Evolutionary conservation across 2,329 filamentous ascomycete genomes (phyloP).

Genomic region (Exophiala aquamarina): DNA sequence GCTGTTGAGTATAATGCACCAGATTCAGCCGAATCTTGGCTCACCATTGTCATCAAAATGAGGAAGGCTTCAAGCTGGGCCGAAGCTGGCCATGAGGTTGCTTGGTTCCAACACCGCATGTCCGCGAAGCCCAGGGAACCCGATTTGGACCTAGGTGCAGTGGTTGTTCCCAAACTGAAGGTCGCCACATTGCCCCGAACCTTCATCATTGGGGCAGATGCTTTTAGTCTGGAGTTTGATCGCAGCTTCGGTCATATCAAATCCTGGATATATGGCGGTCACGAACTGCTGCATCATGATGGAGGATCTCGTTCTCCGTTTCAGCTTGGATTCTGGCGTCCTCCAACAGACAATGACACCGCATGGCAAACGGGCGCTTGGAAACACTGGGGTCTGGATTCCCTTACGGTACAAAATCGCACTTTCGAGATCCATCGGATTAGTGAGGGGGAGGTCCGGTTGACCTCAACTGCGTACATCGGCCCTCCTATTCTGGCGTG

Average conservation of each 20-base stretch:
- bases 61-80: neutral
- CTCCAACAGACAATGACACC: neutral
- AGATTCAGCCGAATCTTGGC: slow-evolving; percentile 35
- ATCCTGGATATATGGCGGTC: neutral
- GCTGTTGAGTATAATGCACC: neutral
- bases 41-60: slow-evolving; percentile 33
- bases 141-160: no score
- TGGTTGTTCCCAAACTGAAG: neutral
- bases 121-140: neutral
- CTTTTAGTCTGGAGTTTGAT: slow-evolving; percentile 32
- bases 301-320: neutral
- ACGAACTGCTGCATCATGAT: neutral
- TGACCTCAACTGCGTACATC: neutral
- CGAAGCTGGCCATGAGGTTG: slow-evolving; percentile 35
- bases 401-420: neutral
- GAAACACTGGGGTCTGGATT: neutral
- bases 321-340: neutral
- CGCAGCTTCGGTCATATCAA: neutral
- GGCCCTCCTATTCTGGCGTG: neutral
- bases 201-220: slow-evolving; percentile 55
- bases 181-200: neutral
- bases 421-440: neutral
- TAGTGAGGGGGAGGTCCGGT: neutral
- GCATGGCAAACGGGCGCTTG: neutral
- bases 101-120: neutral